Evolutionary conservation across 768 basidiomycete species (phyloP).

Genomic region (Calocybe gangraenosa): DNA sequence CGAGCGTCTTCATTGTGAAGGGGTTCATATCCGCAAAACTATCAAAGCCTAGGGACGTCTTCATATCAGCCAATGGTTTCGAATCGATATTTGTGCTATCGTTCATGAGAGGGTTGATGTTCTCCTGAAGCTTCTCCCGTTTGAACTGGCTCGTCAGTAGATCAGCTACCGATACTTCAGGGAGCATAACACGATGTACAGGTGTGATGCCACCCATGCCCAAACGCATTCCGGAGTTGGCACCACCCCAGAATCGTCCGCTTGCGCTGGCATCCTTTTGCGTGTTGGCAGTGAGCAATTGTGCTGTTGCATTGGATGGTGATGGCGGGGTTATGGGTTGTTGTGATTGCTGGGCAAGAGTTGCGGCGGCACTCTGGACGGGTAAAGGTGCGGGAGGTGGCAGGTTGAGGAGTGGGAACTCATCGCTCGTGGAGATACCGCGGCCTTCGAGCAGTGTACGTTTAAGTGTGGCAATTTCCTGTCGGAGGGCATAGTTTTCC

Average conservation of each 20-base stretch:
- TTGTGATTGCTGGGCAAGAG: conserved; percentile 18
- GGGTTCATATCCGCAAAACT: conserved; percentile 76
- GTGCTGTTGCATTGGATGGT: conserved; percentile 4
- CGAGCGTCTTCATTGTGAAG: conserved; percentile 85
- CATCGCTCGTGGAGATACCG: conserved; percentile 27
- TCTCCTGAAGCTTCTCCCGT: conserved; percentile 51
- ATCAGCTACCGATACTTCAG: conserved; percentile 42
- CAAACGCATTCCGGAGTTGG: conserved; percentile 5
- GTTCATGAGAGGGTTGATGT: conserved; percentile 76
- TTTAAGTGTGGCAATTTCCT: conserved; percentile 74
- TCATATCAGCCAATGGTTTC: conserved; percentile 17
- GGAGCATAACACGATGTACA: conserved; percentile 80
- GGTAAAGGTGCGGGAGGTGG: conserved; percentile 50
- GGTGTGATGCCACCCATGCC: conserved; percentile 69
- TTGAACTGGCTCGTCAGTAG: conserved; percentile 9
- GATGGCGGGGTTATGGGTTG: neutral
- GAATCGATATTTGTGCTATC: conserved; percentile 3
- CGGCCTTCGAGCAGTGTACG: conserved; percentile 69
- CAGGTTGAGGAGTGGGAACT: conserved; percentile 32
- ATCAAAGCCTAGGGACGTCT: conserved; percentile 60
- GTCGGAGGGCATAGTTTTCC: conserved; percentile 80
- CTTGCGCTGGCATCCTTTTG: conserved; percentile 63
- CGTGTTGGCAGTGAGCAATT: conserved; percentile 58
- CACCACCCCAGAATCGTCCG: neutral
- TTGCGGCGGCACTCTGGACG: conserved; percentile 34